phyloP scores from a whole-genome alignment of 345 rosid species.

The Brassica nigra region DNA sequence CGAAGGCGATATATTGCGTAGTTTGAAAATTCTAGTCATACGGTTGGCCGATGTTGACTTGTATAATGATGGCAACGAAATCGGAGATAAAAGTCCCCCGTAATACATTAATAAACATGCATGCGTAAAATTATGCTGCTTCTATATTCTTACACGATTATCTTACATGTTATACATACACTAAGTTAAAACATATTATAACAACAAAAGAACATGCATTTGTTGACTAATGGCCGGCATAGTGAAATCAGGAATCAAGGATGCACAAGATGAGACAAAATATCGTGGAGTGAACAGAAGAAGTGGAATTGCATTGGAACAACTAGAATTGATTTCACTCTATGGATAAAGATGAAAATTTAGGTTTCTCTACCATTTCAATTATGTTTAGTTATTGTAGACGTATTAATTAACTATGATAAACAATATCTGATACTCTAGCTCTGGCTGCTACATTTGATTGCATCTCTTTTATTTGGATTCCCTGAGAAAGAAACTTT shows the following conservation, averaged over 20 bases:
- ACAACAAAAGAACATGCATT: neutral
- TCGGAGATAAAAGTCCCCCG: neutral
- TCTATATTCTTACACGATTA: neutral
- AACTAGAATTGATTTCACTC: neutral
- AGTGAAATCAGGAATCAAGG: neutral
- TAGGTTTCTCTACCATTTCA: neutral
- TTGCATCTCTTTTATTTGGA: too few relatives aligned
- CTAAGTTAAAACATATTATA: neutral
- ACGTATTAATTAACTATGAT: neutral
- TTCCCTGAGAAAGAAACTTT: too few relatives aligned
- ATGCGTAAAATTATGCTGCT: conserved; percentile 3
- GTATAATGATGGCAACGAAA: neutral
- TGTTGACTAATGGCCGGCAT: conserved; percentile 4
- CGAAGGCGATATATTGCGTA: neutral
- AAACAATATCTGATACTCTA: neutral
- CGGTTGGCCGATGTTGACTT: conserved; percentile 16
- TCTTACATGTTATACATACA: neutral
- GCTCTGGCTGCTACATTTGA: too few relatives aligned
- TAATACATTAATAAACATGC: conserved; percentile 14
- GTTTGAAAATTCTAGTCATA: neutral
- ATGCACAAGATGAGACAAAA: conserved; percentile 10
- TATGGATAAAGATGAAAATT: neutral
- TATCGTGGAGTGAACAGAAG: neutral
- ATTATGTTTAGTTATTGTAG: neutral
- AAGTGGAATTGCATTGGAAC: neutral